Evolutionary conservation across 495 filamentous ascomycete genomes (phyloP).

Genomic region (Xylaria nigripes): DNA sequence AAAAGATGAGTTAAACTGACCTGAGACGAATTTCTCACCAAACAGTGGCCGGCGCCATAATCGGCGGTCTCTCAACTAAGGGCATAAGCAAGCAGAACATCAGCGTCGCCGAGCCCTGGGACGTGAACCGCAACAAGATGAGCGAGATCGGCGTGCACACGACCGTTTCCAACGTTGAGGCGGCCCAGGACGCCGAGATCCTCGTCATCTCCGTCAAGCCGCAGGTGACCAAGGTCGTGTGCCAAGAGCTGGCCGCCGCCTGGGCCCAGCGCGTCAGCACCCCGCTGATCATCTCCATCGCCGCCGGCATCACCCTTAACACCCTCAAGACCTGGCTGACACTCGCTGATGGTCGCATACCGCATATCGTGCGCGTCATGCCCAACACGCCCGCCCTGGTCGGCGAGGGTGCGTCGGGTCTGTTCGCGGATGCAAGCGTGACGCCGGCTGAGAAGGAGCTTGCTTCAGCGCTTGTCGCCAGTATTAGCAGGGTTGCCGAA

Average conservation of each 20-base stretch:
- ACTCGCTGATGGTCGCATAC: slow-evolving; percentile 23
- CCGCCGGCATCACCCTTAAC: slow-evolving; percentile 27
- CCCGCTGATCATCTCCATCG: slow-evolving; percentile 36
- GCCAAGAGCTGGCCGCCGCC: slow-evolving; percentile 25
- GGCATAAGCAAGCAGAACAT: slow-evolving; percentile 36
- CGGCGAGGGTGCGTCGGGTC: slow-evolving; percentile 29
- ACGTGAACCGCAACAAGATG: slow-evolving; percentile 30
- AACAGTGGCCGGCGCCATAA: slow-evolving; percentile 31
- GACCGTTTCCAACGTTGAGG: slow-evolving; percentile 29
- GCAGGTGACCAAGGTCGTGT: slow-evolving; percentile 28
- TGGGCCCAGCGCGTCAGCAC: slow-evolving; percentile 23
- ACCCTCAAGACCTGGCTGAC: slow-evolving; percentile 27
- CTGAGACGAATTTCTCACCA: background rate
- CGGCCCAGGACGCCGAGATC: slow-evolving; percentile 22
- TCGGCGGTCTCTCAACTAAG: slow-evolving; percentile 27
- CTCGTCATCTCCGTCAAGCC: slow-evolving; percentile 33
- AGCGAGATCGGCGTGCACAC: slow-evolving; percentile 23
- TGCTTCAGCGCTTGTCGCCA: slow-evolving; percentile 19
- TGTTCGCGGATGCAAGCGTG: slow-evolving; percentile 27
- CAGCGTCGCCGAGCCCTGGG: slow-evolving; percentile 32
- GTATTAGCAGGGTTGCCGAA: slow-evolving; percentile 25
- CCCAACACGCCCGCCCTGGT: slow-evolving; percentile 34
- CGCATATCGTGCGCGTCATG: slow-evolving; percentile 31
- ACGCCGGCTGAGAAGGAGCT: slow-evolving; percentile 26
- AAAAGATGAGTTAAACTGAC: background rate